These are phyloP conservation scores for Trametes versicolor DNA, from an alignment of 1,284 basidiomycete species.

Conservation along the genomic window DNA sequence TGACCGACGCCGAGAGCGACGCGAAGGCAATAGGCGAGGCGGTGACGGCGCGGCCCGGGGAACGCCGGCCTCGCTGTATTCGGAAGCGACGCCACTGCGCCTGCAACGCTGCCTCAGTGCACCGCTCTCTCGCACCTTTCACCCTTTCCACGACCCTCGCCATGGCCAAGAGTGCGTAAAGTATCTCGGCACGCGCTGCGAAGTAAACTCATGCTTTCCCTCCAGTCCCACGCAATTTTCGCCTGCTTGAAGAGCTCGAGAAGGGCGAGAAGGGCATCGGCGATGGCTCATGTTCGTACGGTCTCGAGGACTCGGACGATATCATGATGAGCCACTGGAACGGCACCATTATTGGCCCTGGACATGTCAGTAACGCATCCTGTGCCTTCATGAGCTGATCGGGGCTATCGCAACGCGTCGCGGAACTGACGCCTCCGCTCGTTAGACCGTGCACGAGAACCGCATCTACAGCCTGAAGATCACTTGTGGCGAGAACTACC, in stretches of 20 bases:
- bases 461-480: constrained; percentile 98
- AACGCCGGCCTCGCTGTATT: constrained; percentile 30
- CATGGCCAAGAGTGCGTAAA: constrained; percentile 69
- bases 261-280: constrained; percentile 99
- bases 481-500: constrained; percentile 85
- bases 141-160: constrained; percentile 26
- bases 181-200: neutral
- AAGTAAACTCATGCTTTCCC: neutral
- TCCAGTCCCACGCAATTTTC: constrained; percentile 95
- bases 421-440: constrained; percentile 22
- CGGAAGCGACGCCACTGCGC: constrained; percentile 31
- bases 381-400: constrained; percentile 21
- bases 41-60: constrained; percentile 34
- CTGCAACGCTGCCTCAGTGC: constrained; percentile 1
- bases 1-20: neutral
- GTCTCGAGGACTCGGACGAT: constrained; percentile 92
- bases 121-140: constrained; percentile 12
- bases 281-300: constrained; percentile 97
- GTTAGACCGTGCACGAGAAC: constrained; percentile 95
- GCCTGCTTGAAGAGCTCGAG: constrained; percentile 96
- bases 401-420: constrained; percentile 30
- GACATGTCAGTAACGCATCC: constrained; percentile 75
- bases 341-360: constrained; percentile 98
- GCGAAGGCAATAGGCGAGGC: constrained; percentile 15
- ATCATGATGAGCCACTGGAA: constrained; percentile 99